Evolutionary conservation across 345 rosid species (phyloP), one percentile per base, ranked within the genome.

Genomic region (Moricandia moricandioides): DNA sequence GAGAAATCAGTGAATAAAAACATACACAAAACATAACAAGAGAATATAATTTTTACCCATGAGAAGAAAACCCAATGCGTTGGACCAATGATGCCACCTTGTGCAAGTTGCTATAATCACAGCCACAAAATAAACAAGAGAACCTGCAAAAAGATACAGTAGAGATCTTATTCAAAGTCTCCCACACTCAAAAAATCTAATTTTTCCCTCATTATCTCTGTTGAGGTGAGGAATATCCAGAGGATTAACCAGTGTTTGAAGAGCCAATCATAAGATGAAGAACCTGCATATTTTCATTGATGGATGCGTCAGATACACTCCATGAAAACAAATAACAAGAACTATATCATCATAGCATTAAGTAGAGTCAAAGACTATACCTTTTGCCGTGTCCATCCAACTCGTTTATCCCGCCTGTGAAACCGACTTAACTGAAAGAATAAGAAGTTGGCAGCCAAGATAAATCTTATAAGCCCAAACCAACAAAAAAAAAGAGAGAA

Each of bases 331-430:
- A 66, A 30, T 30, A 70, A 30, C 18, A 55, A 55, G 30, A 61
- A 40, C 1, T 21, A 21, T 21, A 21, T 21, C 49, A 35, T 39
- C 10, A 39, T 29, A 26, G 30, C 7, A 43, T 4, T 4, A 14
- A 71, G 14, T 18, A 31, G 1, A 43, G 55, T 51, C 4, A 5
- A 55, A 47, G 67, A 26, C 76, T 9, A 3, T 80, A 88, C 93
- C 77, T 87, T 86, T 76, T 89, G 91, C 64, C 91, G 85, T 0
- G 91, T 89, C 94, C 91, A 89, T 62, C 89, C 88, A 72, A 49
- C 78, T 71, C 70, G 85, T 63, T 56, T 79, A 78, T 83, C 81
- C 76, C 85, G 80, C 73, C 83, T 27, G 71, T 84, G 88, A 77
- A 89, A 84, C 77, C 91, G 83, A 61, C 68, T 34, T 56, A 87